Conservation (phyloP, 345 rosid genomes). For the Trapa bicornis region DNA sequence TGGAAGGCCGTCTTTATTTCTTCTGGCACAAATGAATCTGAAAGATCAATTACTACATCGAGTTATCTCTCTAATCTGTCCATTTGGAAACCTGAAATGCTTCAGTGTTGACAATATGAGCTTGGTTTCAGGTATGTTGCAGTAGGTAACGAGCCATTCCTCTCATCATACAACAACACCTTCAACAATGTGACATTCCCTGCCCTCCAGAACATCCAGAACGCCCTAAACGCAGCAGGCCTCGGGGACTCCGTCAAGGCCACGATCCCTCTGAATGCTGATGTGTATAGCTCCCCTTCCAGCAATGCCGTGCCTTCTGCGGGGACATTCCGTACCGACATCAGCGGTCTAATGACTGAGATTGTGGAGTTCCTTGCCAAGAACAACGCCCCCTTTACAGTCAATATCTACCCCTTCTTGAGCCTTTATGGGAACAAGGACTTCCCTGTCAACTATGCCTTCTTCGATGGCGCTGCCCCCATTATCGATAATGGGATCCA, state of each 20-base stretch:
- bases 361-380: conserved; percentile 10
- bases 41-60: background rate
- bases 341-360: conserved; percentile 7
- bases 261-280: conserved; percentile 40
- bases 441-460: conserved; percentile 38
- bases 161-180: conserved; percentile 27
- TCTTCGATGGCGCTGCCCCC: conserved; percentile 27
- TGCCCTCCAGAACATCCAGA: conserved; percentile 31
- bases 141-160: conserved; percentile 31
- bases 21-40: background rate
- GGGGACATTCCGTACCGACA: conserved; percentile 10
- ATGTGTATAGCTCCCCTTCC: conserved; percentile 14
- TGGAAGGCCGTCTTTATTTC: background rate
- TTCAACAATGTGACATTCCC: conserved; percentile 25
- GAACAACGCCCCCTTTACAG: conserved; percentile 32
- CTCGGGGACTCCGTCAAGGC: conserved; percentile 23
- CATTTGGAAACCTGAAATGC: background rate
- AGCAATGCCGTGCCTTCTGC: conserved; percentile 12
- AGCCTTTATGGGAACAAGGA: conserved; percentile 27
- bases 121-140: conserved; percentile 8
- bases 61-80: too few relatives aligned
- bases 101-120: background rate
- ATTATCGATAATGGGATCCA: conserved; percentile 13
- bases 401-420: conserved; percentile 41
- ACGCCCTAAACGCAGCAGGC: conserved; percentile 23